Percentiles rank a stretch among this genome's conserved stretches.
Conservation (phyloP, 164 flowering plant species). For the Umbilicus rupestris region DNA sequence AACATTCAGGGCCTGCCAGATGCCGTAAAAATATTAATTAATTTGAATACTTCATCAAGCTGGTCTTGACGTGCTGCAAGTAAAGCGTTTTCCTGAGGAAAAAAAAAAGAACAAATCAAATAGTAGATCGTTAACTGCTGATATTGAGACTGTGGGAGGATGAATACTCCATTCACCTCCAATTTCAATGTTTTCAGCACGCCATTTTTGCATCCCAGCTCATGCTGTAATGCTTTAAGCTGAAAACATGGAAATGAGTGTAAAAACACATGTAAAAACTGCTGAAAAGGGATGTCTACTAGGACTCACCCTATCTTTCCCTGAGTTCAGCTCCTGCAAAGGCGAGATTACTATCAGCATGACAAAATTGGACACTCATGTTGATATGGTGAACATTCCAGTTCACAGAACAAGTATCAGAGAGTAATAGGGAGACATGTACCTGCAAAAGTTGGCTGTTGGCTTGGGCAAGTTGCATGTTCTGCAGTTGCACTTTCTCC, state of each 20-base stretch:
- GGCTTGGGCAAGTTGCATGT: not conserved
- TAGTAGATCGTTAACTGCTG: not conserved
- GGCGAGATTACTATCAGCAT: not conserved
- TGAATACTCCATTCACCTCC: not conserved
- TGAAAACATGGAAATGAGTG: not conserved
- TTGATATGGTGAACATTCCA: not conserved
- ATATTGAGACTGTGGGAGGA: not conserved
- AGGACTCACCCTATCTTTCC: slow-evolving; percentile 4
- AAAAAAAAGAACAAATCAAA: not conserved
- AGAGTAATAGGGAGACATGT: not conserved
- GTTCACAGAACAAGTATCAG: not conserved
- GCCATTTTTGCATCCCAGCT: slow-evolving; percentile 7
- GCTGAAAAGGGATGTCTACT: not conserved
- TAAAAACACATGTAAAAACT: not conserved
- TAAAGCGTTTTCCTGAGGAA: not conserved
- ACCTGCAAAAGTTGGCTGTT: slow-evolving; percentile 7
- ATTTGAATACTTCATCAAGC: not conserved
- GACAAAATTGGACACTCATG: not conserved
- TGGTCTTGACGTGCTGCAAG: not conserved
- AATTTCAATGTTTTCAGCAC: not conserved
- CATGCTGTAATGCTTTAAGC: not conserved
- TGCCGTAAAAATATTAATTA: not conserved
- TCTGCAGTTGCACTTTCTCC: slow-evolving; percentile 2
- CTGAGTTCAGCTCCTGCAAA: slow-evolving; percentile 5
- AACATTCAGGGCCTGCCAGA: not conserved